Evolutionary conservation across 352 stramenopile species (phyloP).

Genomic region (Globisporangium middletonii): DNA sequence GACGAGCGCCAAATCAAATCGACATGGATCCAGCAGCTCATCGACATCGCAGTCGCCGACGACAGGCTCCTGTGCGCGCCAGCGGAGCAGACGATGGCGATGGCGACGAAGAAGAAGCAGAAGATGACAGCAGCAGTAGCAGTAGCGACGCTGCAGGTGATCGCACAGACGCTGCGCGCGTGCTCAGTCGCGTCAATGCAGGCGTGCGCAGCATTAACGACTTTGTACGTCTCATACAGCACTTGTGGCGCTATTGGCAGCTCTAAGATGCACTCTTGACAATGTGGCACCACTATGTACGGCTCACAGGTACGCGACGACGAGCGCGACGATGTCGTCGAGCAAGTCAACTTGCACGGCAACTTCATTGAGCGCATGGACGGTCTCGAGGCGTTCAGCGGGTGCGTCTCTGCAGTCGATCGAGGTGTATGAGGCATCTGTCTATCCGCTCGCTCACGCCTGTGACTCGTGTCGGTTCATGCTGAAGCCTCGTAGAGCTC

Average conservation of each 20-base stretch:
- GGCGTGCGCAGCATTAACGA: conserved; percentile 34
- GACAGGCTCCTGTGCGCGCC: neutral
- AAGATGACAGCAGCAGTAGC: neutral
- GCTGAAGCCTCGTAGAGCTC: conserved; percentile 45
- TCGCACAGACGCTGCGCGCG: neutral
- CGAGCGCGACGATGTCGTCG: conserved; percentile 36
- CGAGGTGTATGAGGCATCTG: neutral
- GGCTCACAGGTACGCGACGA: conserved; percentile 22
- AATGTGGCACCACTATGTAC: no score
- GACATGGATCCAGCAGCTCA: neutral
- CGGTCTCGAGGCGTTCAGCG: conserved; percentile 51
- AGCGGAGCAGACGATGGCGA: neutral
- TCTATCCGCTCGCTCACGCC: neutral
- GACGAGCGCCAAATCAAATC: neutral
- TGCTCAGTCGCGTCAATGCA: conserved; percentile 30
- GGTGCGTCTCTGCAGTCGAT: conserved; percentile 15
- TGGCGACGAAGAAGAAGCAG: neutral
- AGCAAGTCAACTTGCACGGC: conserved; percentile 77
- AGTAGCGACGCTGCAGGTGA: neutral
- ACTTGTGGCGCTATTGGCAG: neutral
- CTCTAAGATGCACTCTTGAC: neutral
- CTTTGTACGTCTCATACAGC: conserved; percentile 15
- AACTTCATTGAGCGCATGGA: conserved; percentile 63
- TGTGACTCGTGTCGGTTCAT: neutral
- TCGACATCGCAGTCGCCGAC: neutral